Evolutionary conservation across 768 basidiomycete genomes (phyloP).

Genomic region (Leccinum disarticulatum): DNA sequence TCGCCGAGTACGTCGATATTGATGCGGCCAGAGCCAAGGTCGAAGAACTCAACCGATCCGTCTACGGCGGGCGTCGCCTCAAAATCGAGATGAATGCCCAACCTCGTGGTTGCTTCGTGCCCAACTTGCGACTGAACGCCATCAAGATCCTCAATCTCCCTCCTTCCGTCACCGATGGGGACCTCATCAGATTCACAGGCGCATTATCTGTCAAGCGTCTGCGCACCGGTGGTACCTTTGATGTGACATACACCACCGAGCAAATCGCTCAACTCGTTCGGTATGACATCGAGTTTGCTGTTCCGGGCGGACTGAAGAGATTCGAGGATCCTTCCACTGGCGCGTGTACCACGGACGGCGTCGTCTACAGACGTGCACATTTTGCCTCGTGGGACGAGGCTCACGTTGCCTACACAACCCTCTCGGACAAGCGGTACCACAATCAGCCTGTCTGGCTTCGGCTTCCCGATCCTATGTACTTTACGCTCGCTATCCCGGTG

Average conservation of each 20-base stretch:
- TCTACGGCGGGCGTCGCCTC: slow-evolving; percentile 44
- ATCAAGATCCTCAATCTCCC: slow-evolving; percentile 48
- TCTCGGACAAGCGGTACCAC: slow-evolving; percentile 36
- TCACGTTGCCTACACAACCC: slow-evolving; percentile 36
- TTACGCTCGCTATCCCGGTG: slow-evolving; percentile 46
- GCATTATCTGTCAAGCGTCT: slow-evolving; percentile 28
- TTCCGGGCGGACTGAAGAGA: slow-evolving; percentile 16
- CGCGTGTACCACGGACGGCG: slow-evolving; percentile 30
- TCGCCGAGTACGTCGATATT: slow-evolving; percentile 41
- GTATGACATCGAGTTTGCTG: slow-evolving; percentile 21
- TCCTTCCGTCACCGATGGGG: slow-evolving; percentile 18
- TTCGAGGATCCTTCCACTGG: slow-evolving; percentile 28
- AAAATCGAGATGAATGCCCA: slow-evolving; percentile 44
- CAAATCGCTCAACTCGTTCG: slow-evolving; percentile 24
- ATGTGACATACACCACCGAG: slow-evolving; percentile 19
- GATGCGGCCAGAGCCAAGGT: slow-evolving; percentile 31
- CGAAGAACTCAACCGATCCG: slow-evolving; percentile 35
- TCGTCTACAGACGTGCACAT: slow-evolving; percentile 39
- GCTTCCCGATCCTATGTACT: slow-evolving; percentile 51
- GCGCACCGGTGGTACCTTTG: slow-evolving; percentile 21
- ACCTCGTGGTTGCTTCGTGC: slow-evolving; percentile 32
- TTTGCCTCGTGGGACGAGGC: slow-evolving; percentile 53
- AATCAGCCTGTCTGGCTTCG: slow-evolving; percentile 38
- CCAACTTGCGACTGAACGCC: slow-evolving; percentile 31
- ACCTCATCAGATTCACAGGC: slow-evolving; percentile 34